These are phyloP conservation scores for Didymella pomorum DNA, from an alignment of 2,329 filamentous ascomycete genomes.

Conservation along the genomic window DNA sequence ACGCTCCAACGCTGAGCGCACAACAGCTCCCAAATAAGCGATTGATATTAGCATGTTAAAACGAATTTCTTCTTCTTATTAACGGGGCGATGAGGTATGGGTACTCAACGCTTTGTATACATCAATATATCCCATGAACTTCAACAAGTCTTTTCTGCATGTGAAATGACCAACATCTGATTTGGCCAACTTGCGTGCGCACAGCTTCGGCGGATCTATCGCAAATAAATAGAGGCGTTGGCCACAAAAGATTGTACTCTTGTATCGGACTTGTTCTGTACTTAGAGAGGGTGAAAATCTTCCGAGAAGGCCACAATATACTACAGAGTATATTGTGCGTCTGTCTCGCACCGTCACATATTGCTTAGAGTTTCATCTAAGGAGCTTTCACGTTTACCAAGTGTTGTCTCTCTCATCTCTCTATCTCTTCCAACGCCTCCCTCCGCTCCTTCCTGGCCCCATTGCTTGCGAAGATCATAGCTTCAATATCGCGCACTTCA, in stretches of 20 bases:
- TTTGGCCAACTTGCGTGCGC: too few relatives aligned
- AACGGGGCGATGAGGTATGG: conserved; percentile 19
- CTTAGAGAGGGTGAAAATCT: too few relatives aligned
- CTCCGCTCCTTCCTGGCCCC: background rate
- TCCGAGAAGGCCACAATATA: background rate
- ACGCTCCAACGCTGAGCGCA: conserved; percentile 57
- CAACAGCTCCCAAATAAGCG: conserved; percentile 26
- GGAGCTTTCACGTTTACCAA: background rate
- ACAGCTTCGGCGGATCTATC: too few relatives aligned
- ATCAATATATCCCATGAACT: conserved; percentile 36
- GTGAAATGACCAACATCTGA: background rate
- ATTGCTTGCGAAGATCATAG: background rate
- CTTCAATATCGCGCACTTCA: background rate
- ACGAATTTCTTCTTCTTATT: conserved; percentile 34
- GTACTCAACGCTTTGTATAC: conserved; percentile 32
- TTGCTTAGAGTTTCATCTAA: background rate
- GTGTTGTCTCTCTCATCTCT: background rate
- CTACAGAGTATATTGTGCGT: background rate
- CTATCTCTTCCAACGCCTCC: background rate
- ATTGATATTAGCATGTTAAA: conserved; percentile 27
- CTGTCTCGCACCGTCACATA: background rate
- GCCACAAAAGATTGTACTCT: too few relatives aligned
- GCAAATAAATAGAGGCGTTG: too few relatives aligned
- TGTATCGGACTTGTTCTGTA: too few relatives aligned
- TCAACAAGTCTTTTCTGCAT: background rate